Evolutionary conservation across 1,284 basidiomycete species (phyloP).

Genomic region (Heliocybe sulcata): DNA sequence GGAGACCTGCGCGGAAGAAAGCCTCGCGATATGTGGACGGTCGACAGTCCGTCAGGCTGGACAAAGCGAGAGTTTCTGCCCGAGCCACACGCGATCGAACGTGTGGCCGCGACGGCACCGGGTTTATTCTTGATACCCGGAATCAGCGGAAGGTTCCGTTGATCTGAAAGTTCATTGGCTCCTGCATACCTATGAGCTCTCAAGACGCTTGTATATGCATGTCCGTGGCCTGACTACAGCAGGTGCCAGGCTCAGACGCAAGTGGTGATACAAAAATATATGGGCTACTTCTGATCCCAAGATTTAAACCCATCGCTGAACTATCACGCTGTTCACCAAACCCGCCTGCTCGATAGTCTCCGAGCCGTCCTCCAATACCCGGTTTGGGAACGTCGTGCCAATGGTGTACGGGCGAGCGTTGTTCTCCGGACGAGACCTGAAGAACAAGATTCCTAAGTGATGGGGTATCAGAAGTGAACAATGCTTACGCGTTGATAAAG

Average conservation of each 20-base stretch:
- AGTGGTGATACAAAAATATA: neutral
- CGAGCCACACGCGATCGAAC: too few relatives aligned
- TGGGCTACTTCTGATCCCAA: neutral
- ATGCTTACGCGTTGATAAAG: slow-evolving; percentile 85
- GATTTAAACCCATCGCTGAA: slow-evolving; percentile 69
- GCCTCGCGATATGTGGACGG: neutral
- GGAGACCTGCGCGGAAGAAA: too few relatives aligned
- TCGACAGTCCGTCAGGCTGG: neutral
- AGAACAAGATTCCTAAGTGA: slow-evolving; percentile 1
- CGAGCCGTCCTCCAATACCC: slow-evolving; percentile 58
- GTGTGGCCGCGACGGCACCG: too few relatives aligned
- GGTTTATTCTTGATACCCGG: too few relatives aligned
- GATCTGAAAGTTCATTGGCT: too few relatives aligned
- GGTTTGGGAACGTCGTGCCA: slow-evolving; percentile 81
- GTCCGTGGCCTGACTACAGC: too few relatives aligned
- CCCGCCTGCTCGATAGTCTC: slow-evolving; percentile 73
- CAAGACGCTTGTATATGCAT: too few relatives aligned
- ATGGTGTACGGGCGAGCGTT: slow-evolving; percentile 64
- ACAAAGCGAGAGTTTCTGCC: too few relatives aligned
- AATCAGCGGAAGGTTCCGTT: too few relatives aligned
- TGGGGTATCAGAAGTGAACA: neutral
- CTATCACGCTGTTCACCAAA: slow-evolving; percentile 77
- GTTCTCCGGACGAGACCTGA: slow-evolving; percentile 73
- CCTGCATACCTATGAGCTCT: too few relatives aligned
- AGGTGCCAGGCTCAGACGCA: too few relatives aligned